Evolutionary conservation across 129 eudicot genomes (phyloP), one percentile per base, ranked within the genome.

Genomic region (Kitagawia praeruptora): DNA sequence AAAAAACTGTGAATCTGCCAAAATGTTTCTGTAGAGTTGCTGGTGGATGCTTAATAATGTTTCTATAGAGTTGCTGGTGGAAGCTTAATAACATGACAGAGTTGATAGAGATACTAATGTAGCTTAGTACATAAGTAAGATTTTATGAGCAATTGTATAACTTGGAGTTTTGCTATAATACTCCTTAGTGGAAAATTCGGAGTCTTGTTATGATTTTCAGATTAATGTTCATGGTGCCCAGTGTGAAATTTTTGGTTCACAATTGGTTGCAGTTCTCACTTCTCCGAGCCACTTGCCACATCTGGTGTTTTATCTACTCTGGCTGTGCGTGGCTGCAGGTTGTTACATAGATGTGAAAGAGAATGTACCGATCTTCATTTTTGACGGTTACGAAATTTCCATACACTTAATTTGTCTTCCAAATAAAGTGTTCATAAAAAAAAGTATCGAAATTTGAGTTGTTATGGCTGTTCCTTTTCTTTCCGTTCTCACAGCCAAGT

Each of bases 1-100:
- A 15, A 88, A 56, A 31, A 86, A 80, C 31, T 82, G 90, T 81
- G 87, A 87, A 53, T 80, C 88, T 8, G 16, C 82, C 19, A 71
- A 75, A 54, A 77, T 82, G 53, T 76, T 78, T 75, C 37, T 5
- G 4, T 44, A 73, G 53, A 39, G 37, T n/a, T 42, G 37, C 53
- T 73, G 54, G 38, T 23, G 46, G 28, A 70, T 70, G 46, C 75
- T 40, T 40, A 40, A 34, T 34, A 54, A 77, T 82, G 53, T 76
- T 78, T 75, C 37, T 5, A 0, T 44, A 73, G 53, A 39, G 37
- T 73, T 42, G 37, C 53, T 73, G 54, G 38, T 23, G 46, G 28
- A 70, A 38, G 46, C 75, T 70, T 70, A 11, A 39, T 5, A 64
- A 70, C 46, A 28, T 13, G 15, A 18, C n/a, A 41, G 23, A 21